Percentiles rank a stretch among this genome's conserved stretches.
Evolutionary conservation across 805 yeast genomes (phyloP).

Genomic region (Candida easanensis): DNA sequence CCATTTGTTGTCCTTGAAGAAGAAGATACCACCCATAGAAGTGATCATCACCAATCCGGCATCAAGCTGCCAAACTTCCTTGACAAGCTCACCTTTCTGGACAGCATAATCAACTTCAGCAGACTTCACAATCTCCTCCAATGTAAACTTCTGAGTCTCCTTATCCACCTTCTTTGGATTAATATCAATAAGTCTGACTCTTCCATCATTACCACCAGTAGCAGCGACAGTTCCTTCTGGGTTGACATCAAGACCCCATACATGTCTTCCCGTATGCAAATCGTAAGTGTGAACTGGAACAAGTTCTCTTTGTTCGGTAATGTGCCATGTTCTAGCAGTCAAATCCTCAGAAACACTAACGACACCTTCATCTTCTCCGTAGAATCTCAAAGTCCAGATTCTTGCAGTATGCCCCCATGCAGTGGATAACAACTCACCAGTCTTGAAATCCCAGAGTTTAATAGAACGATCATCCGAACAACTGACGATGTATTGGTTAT

Average conservation of each 20-base stretch:
- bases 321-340: conserved; percentile 76
- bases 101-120: conserved; percentile 27
- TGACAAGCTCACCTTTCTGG: conserved; percentile 52
- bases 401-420: conserved; percentile 98
- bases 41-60: conserved; percentile 52
- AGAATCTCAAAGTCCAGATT: conserved; percentile 79
- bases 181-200: conserved; percentile 62
- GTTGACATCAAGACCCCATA: conserved; percentile 75
- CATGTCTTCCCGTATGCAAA: conserved; percentile 79
- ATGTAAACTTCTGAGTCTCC: conserved; percentile 27
- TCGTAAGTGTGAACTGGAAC: conserved; percentile 44
- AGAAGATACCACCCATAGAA: conserved; percentile 53
- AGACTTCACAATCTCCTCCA: conserved; percentile 33
- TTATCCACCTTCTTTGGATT: conserved; percentile 31
- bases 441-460: conserved; percentile 61
- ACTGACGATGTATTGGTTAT: conserved; percentile 58
- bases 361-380: conserved; percentile 35
- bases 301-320: conserved; percentile 27
- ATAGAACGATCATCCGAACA: conserved; percentile 96
- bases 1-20: conserved; percentile 29
- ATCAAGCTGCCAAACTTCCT: conserved; percentile 52
- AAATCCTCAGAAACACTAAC: conserved; percentile 86
- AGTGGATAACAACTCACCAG: conserved; percentile 60
- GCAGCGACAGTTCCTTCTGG: conserved; percentile 49
- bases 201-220: conserved; percentile 95